A percentile compares a stretch with the other conserved stretches of the same genome.
Evolutionary conservation across 441 rosid species (phyloP).

Genomic region (Croton laevigatus): DNA sequence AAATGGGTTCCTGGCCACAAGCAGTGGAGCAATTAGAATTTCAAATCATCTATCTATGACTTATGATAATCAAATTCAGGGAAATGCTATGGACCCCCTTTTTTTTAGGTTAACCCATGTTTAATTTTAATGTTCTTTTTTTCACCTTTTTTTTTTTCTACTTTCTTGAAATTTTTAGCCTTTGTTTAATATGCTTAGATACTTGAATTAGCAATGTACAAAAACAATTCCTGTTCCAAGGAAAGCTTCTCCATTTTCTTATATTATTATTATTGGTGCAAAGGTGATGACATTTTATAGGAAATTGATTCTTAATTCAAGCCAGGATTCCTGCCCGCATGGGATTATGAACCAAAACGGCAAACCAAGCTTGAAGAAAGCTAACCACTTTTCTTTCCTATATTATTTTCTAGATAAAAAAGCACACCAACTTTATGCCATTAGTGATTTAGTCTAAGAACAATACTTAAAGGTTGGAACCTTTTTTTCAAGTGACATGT

Average conservation of each 20-base stretch:
- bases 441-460: conserved; percentile 4
- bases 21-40: conserved; percentile 42
- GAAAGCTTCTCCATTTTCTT: conserved; percentile 13
- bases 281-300: conserved; percentile 28
- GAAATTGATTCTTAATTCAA: conserved; percentile 41
- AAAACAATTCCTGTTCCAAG: conserved; percentile 46
- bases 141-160: conserved; percentile 12
- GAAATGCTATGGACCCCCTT: conserved; percentile 33
- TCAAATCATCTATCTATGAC: conserved; percentile 1
- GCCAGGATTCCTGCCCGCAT: conserved; percentile 45
- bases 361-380: conserved; percentile 20
- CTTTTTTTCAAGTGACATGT: background rate
- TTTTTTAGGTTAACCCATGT: conserved; percentile 41
- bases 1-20: conserved; percentile 60
- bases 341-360: conserved; percentile 35
- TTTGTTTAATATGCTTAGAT: conserved; percentile 39
- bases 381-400: conserved; percentile 23
- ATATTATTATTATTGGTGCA: background rate
- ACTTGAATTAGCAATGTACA: conserved; percentile 59
- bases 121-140: conserved; percentile 24
- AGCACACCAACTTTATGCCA: conserved; percentile 27
- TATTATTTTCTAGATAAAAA: conserved; percentile 26
- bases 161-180: conserved; percentile 17
- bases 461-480: background rate
- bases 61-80: conserved; percentile 16